Evolutionary conservation across 176 grass and related monocot species (phyloP), one percentile per base, ranked within the genome.

Genomic region (Avena sativa): DNA sequence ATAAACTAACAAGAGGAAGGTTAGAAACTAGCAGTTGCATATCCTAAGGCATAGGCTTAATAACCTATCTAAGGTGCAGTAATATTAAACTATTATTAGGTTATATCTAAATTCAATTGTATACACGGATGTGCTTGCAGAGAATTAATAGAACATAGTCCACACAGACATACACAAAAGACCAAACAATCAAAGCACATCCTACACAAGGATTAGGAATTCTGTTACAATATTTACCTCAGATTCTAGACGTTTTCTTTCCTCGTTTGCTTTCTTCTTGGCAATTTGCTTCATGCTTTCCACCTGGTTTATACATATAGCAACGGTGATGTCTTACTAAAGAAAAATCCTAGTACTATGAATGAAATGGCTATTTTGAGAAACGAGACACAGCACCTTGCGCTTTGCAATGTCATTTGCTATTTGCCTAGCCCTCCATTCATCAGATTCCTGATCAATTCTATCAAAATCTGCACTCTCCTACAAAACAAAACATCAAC

Each of bases 251-350:
- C 74, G 92, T 34, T 88, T 90, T 83, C 82, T 94, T 88, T 99
- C 97, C 74, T 99, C 97, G 53, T 93, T 90, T 85, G 87, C 87
- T 88, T 99, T 99, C 80, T 91, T 85, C 79, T 92, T 94, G 26
- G 97, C 94, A 90, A 99, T 96, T 89, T 94, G 80, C 60, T 93
- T 94, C 97, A 99, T 96, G 76, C 74, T 93, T 89, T 93, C 92
- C 56, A 94, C 66, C 97, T 99, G 83, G 59, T 94, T 89, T 63
- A 28, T 34, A 43, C 26, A 26, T 79, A 87, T 15, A 69, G 12
- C 72, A 79, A 70, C 0, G 65, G 30, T 21, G 12, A 0, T 57
- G 49, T 61, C 36, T 73, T 28, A 78, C 52, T 63, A 52, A 21
- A 53, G 47, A 58, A 23, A 36, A 93, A 57, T 9, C 71, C 60